These are phyloP conservation scores for Dichotomocladium elegans DNA, from an alignment of 371 early-diverging fungal species.

Conservation along the genomic window DNA sequence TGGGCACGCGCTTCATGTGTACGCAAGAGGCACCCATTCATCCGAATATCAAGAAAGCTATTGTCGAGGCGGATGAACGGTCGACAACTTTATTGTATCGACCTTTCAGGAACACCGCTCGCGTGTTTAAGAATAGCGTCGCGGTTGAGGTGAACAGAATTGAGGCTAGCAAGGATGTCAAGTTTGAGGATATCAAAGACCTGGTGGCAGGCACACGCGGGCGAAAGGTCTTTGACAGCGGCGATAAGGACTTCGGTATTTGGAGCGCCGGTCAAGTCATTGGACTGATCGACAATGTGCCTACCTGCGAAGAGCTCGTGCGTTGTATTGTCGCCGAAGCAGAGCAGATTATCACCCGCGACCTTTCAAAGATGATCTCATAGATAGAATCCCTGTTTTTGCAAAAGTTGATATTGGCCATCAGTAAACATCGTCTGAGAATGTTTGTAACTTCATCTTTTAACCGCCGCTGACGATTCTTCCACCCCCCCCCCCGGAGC, in stretches of 20 bases:
- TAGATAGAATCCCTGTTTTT: background rate
- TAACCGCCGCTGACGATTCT: too few species aligned
- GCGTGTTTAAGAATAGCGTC: constrained; percentile 73
- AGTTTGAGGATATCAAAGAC: constrained; percentile 65
- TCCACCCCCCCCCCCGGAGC: too few species aligned
- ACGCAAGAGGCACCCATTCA: constrained; percentile 73
- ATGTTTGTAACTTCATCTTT: too few species aligned
- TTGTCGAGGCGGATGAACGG: constrained; percentile 68
- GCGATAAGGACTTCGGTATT: constrained; percentile 70
- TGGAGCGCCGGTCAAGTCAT: constrained; percentile 79
- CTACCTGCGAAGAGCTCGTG: constrained; percentile 65
- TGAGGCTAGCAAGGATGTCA: constrained; percentile 56
- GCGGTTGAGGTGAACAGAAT: constrained; percentile 65
- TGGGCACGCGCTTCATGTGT: constrained; percentile 85
- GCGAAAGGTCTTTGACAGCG: constrained; percentile 63
- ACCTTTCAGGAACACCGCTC: constrained; percentile 76
- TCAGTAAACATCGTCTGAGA: too few species aligned
- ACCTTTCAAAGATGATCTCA: background rate
- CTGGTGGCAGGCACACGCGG: constrained; percentile 72
- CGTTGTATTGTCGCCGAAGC: constrained; percentile 57
- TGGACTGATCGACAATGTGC: constrained; percentile 74
- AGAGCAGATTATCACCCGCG: constrained; percentile 37
- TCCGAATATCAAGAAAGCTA: constrained; percentile 69
- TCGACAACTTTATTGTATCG: constrained; percentile 69
- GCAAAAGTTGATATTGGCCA: too few species aligned